Evolutionary conservation across 1,284 basidiomycete species (phyloP), one percentile per base, ranked within the genome.

Genomic region (Inonotus obliquus): DNA sequence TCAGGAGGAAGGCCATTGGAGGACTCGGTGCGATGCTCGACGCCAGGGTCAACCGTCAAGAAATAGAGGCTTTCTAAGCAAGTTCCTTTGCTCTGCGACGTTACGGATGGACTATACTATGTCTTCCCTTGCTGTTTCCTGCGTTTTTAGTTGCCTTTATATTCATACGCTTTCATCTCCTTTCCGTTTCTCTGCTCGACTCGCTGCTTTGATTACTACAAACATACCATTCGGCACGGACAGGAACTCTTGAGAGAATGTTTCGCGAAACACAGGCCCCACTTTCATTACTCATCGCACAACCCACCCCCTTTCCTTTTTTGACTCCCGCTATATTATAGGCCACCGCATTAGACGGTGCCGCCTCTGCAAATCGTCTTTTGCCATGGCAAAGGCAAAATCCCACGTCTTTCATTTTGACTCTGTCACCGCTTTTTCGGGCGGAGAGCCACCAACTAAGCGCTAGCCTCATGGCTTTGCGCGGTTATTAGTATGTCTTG

Each of bases 1-100:
- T 89, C 72, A 80, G 88, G 73, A 82, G 87, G 69, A 84, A 86
- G 77, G 88, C 88, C n/a, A 89, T 92, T 63, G 89, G 87, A 39
- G 89, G 89, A 32, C 75, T 89, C 54, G 85, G 85, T 59, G 82
- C 83, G 68, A 81, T 91, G 68, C 83, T 91, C 76, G 86, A 81
- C 69, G 87, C 88, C 56, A 82, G 89, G 64, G 89, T 90, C 76
- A 80, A 84, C 69, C 78, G 88, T 66, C 87, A 87, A 70, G 74
- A 75, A 62, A 73, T 82, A 62, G 81, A 81, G 69, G 77, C 79
- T 41, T 88, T 79, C 74, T 89, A 74, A 86, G 57, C 17, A 64
- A 38, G 45, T 53, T 54, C 49, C 5, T 14, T 19, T 27, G 1
- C 37, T 55, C 17, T 32, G 35, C 53, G 27, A 23, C 45, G 27